These are phyloP conservation scores for Diaporthe sp. DNA, from an alignment of 2,329 filamentous ascomycete species.

Conservation along the genomic window DNA sequence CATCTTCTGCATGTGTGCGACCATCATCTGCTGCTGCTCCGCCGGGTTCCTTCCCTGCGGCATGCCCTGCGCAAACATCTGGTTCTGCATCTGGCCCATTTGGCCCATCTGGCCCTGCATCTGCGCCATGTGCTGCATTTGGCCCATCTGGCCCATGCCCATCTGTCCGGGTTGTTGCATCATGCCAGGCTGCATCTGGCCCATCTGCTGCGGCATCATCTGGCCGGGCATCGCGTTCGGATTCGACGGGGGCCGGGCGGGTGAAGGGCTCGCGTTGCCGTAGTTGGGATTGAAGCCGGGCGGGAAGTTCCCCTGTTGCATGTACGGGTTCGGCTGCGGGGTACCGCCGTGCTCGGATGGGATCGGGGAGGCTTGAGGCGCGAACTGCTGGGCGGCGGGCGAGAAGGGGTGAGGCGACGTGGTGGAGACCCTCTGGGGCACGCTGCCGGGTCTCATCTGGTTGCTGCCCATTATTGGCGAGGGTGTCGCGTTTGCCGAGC, in stretches of 20 bases:
- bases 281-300: conserved; percentile 72
- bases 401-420: conserved; percentile 94
- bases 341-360: conserved; percentile 82
- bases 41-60: conserved; percentile 67
- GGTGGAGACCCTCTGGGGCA: conserved; percentile 87
- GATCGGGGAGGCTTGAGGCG: conserved; percentile 79
- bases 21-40: conserved; percentile 82
- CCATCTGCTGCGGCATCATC: conserved; percentile 69
- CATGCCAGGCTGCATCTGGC: conserved; percentile 55
- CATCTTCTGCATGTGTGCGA: conserved; percentile 82
- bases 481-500: conserved; percentile 86
- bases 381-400: conserved; percentile 77
- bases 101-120: conserved; percentile 61
- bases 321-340: conserved; percentile 79
- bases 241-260: conserved; percentile 68
- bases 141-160: conserved; percentile 50
- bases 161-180: conserved; percentile 47
- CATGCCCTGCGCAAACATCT: conserved; percentile 54
- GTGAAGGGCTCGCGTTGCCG: conserved; percentile 65
- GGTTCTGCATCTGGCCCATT: conserved; percentile 50
- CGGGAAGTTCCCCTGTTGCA: conserved; percentile 60
- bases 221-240: conserved; percentile 63
- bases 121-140: conserved; percentile 54
- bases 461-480: conserved; percentile 88
- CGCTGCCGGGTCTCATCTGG: conserved; percentile 78